Conservation (phyloP, 75 land plant species). For the Pinus tabuliformis region DNA sequence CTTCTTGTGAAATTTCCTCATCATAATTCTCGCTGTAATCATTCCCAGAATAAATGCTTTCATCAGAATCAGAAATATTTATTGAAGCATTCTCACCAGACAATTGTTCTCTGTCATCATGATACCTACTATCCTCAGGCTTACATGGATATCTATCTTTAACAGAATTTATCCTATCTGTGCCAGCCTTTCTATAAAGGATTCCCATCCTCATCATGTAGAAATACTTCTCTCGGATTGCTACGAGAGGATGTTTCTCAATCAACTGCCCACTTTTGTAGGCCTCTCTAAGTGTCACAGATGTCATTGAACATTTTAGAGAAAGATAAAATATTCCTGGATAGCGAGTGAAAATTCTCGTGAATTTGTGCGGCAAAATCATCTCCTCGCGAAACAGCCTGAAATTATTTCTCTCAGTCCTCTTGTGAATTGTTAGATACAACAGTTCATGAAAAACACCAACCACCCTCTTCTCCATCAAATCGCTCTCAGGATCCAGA, state of each 20-base stretch:
- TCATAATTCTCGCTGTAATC: slow-evolving; percentile 9
- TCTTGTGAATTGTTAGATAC: slow-evolving; percentile 74
- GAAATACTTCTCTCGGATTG: slow-evolving; percentile 41
- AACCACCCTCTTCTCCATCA: slow-evolving; percentile 79
- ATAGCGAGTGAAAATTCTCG: slow-evolving; percentile 66
- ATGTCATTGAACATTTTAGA: slow-evolving; percentile 67
- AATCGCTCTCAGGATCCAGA: slow-evolving; percentile 55
- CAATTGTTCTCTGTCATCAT: background rate
- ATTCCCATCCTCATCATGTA: slow-evolving; percentile 72
- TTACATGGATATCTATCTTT: background rate
- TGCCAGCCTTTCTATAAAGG: slow-evolving; percentile 43
- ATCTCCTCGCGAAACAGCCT: slow-evolving; percentile 63
- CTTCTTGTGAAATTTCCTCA: background rate
- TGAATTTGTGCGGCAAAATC: slow-evolving; percentile 58
- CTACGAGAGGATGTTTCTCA: slow-evolving; percentile 53
- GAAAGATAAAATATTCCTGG: slow-evolving; percentile 82
- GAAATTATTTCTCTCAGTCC: slow-evolving; percentile 66
- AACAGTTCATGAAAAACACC: slow-evolving; percentile 76
- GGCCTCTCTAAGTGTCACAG: slow-evolving; percentile 68
- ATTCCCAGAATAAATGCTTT: background rate
- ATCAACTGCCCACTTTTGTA: slow-evolving; percentile 55
- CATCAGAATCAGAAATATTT: background rate
- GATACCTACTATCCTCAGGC: background rate
- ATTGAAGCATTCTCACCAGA: background rate
- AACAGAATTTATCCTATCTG: background rate